Evolutionary conservation across 768 basidiomycete genomes (phyloP).

Genomic region (Tulasnella sp.): DNA sequence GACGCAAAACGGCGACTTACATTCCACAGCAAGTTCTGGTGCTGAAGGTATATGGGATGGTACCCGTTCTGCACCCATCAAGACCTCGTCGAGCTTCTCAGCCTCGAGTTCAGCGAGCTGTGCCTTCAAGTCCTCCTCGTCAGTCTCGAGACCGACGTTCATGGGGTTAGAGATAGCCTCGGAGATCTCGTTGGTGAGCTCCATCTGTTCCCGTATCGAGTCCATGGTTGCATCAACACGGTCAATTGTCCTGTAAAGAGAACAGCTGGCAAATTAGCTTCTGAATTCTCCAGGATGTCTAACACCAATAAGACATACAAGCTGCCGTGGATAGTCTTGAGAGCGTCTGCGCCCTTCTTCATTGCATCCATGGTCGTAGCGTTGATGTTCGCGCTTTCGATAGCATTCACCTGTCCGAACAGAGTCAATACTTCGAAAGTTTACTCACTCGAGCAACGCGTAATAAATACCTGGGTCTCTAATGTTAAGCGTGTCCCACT

Average conservation of each 20-base stretch:
- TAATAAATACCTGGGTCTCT: conserved; percentile 62
- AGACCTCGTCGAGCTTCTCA: conserved; percentile 73
- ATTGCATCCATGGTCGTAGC: conserved; percentile 95
- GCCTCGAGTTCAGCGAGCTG: conserved; percentile 86
- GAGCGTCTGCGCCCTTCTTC: conserved; percentile 88
- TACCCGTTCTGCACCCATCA: conserved; percentile 80
- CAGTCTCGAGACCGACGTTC: conserved; percentile 47
- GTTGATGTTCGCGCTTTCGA: conserved; percentile 96
- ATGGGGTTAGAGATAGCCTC: conserved; percentile 74
- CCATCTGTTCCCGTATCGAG: conserved; percentile 80
- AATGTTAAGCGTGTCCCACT: conserved; percentile 81
- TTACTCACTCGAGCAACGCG: background rate
- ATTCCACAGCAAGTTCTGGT: conserved; percentile 34
- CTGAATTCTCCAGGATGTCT: background rate
- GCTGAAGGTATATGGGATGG: conserved; percentile 76
- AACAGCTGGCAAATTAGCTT: background rate
- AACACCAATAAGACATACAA: conserved; percentile 50
- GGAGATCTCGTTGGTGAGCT: conserved; percentile 86
- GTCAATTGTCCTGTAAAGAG: conserved; percentile 57
- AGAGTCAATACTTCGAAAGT: background rate
- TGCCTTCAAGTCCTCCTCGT: conserved; percentile 70
- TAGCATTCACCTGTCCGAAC: conserved; percentile 61
- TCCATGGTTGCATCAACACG: conserved; percentile 89
- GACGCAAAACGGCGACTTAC: conserved; percentile 34
- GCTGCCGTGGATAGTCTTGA: conserved; percentile 81